Percentiles rank a stretch among this genome's conserved stretches.
Conservation (phyloP, 768 basidiomycete genomes). For the button mushroom (Agaricus bisporus) region DNA sequence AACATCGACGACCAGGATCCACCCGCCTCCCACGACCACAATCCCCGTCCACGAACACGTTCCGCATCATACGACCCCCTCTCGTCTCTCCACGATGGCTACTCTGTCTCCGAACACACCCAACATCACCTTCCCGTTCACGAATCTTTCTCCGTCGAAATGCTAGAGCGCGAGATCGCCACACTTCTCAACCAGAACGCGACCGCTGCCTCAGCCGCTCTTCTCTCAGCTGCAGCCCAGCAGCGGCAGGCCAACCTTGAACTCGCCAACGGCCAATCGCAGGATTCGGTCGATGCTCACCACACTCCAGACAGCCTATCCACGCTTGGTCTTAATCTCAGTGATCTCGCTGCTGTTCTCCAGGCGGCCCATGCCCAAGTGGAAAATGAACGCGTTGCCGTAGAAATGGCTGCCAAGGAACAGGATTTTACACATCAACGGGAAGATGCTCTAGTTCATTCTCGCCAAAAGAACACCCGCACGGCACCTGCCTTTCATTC, state of each 20-base stretch:
- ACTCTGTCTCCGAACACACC: slow-evolving; percentile 29
- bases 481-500: slow-evolving; percentile 77
- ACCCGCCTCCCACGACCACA: slow-evolving; percentile 21
- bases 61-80: slow-evolving; percentile 25
- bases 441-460: slow-evolving; percentile 37
- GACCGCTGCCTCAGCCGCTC: slow-evolving; percentile 58
- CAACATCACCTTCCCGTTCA: slow-evolving; percentile 30
- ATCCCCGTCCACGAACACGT: slow-evolving; percentile 20
- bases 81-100: slow-evolving; percentile 31
- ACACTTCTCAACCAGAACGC: slow-evolving; percentile 71
- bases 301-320: slow-evolving; percentile 26
- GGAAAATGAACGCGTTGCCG: slow-evolving; percentile 33
- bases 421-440: slow-evolving; percentile 37
- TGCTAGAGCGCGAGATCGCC: slow-evolving; percentile 75
- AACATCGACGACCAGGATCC: slow-evolving; percentile 52
- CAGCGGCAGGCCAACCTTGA: slow-evolving; percentile 49
- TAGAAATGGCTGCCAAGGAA: slow-evolving; percentile 38
- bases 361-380: slow-evolving; percentile 70
- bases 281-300: slow-evolving; percentile 22
- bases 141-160: slow-evolving; percentile 58
- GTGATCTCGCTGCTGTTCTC: slow-evolving; percentile 69
- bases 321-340: slow-evolving; percentile 51
- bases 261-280: slow-evolving; percentile 23
- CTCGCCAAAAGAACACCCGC: slow-evolving; percentile 52
- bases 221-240: slow-evolving; percentile 61